phyloP scores from a whole-genome alignment of 768 basidiomycete genomes.

The Panaeolus papilionaceus region DNA sequence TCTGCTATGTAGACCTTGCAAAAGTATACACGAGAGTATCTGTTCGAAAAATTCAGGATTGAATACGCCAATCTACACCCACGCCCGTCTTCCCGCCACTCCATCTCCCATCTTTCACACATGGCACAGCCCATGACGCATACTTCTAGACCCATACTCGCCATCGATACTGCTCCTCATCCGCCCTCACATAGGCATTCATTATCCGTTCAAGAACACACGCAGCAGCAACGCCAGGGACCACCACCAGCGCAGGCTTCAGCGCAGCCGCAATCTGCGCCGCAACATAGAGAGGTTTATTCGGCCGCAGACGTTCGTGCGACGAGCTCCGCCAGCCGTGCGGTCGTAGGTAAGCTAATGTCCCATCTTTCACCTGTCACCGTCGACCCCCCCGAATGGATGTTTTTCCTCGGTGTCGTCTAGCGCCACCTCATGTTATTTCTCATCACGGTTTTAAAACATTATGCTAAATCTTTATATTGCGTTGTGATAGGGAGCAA shows the following conservation, averaged over 20 bases:
- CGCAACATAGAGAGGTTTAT: constrained; percentile 8
- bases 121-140: constrained; percentile 40
- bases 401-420: constrained; percentile 38
- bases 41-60: constrained; percentile 76
- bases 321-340: constrained; percentile 10
- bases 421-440: constrained; percentile 25
- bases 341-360: constrained; percentile 6
- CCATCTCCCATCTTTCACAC: constrained; percentile 52
- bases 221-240: constrained; percentile 32
- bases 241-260: constrained; percentile 1
- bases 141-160: constrained; percentile 39
- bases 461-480: constrained; percentile 20
- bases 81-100: constrained; percentile 50
- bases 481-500: constrained; percentile 50
- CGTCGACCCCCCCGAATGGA: constrained; percentile 38
- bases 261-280: constrained; percentile 3
- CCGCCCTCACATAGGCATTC: constrained; percentile 32
- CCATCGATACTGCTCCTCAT: constrained; percentile 40
- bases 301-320: constrained; percentile 13
- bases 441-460: constrained; percentile 20
- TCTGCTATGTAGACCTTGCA: constrained; percentile 69
- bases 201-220: constrained; percentile 31
- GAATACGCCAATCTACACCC: constrained; percentile 61
- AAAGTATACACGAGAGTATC: constrained; percentile 84
- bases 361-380: background rate